Conservation (phyloP, 1,139 yeast genomes). For the Arxiozyma slooffiae region DNA sequence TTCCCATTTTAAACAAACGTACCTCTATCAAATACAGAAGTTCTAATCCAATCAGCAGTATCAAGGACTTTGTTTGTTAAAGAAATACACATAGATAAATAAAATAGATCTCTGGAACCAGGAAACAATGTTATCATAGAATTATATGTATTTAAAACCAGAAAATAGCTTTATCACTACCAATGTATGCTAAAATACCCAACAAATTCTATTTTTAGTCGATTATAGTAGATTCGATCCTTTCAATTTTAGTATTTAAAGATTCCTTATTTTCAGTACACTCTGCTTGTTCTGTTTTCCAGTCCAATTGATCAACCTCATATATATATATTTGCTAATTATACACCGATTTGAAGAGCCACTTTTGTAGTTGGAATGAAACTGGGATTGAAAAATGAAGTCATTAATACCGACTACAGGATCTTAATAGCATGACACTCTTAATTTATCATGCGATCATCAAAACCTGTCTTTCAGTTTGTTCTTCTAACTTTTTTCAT, state of each 20-base stretch:
- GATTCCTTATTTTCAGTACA: constrained; percentile 22
- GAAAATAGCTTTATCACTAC: constrained; percentile 89
- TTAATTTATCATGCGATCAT: constrained; percentile 73
- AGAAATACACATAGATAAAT: constrained; percentile 84
- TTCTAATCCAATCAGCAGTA: constrained; percentile 79
- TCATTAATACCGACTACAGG: constrained; percentile 81
- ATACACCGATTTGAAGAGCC: constrained; percentile 88
- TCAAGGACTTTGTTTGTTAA: constrained; percentile 81
- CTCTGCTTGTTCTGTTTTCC: constrained; percentile 21
- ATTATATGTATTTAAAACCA: constrained; percentile 67
- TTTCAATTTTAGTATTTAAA: constrained; percentile 21
- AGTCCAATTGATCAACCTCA: constrained; percentile 53
- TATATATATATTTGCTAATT: constrained; percentile 68
- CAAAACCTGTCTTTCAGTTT: constrained; percentile 80
- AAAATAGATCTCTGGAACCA: constrained; percentile 92
- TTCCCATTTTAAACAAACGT: constrained; percentile 33
- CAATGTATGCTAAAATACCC: constrained; percentile 75
- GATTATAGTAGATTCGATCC: constrained; percentile 35
- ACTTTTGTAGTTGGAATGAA: constrained; percentile 96
- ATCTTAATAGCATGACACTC: constrained; percentile 74
- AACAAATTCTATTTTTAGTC: constrained; percentile 54
- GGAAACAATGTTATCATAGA: constrained; percentile 71
- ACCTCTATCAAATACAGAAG: constrained; percentile 82
- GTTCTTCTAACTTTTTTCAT: constrained; percentile 62
- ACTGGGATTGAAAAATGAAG: constrained; percentile 78